Base-by-base conservation (phyloP, 192 early-diverging fungal genomes). In the Spinellus fusiger region DNA sequence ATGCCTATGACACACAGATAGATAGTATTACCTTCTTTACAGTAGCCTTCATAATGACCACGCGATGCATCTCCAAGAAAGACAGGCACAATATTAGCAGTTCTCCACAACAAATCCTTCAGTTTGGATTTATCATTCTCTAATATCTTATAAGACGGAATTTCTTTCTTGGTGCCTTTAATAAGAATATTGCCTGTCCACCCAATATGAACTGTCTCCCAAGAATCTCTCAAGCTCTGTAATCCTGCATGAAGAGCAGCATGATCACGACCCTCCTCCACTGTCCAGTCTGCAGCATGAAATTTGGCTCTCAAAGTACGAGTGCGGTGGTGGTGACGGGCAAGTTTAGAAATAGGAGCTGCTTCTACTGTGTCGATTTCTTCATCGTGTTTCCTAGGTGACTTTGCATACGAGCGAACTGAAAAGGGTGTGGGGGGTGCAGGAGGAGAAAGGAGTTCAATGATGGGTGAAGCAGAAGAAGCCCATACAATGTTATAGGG, bases 41-140 rank as follows among this genome's bases (percentile, higher is more conserved):
- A 98, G 73, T 95, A 99, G 0, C 96, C 96, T 54, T 97, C 96
- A 62, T 99, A 99, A 67, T 98, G 94, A 32, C 83, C 88, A 47
- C 78, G 70, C 20, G 92, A 89, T 29, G 79, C 68, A 16, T 85
- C 78, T 54, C 88, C 87, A 49, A 98, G 65, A 65, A 92, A 86
- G 40, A 98, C 89, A 5, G 95, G 91, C 13, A 92, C 77, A 51
- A 85, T 81, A 22, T 79, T 77, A 16, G 80, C 77, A 33, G 73
- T 71, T 31, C 77, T 54, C 76, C 76, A 80, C 28, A 92, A 70
- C 49, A 79, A 68, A 31, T 77, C 69, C 53, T 74, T 62, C 23
- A 96, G 68, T 16, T 73, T 75, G 29, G 74, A 58, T 58, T 80
- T 81, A 61, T 86, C 78, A 54, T 84, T 73, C 48, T 77, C 78